phyloP scores from a whole-genome alignment of 2,329 filamentous ascomycete genomes.

The Paramyrothecium sp. region DNA sequence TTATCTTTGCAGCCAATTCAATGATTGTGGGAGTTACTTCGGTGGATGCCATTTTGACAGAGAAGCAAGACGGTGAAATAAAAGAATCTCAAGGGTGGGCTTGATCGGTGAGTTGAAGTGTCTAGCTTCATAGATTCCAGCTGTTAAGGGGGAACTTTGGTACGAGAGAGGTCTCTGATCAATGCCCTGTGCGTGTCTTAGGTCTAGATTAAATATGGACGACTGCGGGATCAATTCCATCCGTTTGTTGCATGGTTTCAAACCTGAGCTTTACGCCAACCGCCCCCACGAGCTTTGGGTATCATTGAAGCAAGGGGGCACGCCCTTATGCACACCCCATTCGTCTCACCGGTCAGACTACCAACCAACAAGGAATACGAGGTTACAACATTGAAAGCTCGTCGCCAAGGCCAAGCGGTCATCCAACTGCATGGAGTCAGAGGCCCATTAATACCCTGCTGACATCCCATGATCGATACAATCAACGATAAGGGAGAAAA shows the following conservation, averaged over 20 bases:
- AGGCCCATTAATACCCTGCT: too few relatives aligned
- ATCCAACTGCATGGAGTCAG: neutral
- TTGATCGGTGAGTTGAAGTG: neutral
- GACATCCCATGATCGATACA: neutral
- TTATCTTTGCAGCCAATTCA: neutral
- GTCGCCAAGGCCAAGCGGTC: neutral
- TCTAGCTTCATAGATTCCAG: neutral
- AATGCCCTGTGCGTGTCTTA: neutral
- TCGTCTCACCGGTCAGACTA: neutral
- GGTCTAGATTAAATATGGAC: neutral
- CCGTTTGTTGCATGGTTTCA: neutral
- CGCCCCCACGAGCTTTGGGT: neutral
- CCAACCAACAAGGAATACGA: neutral
- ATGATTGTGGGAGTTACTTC: neutral
- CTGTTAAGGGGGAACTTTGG: neutral
- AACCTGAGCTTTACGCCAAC: neutral
- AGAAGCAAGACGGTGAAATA: neutral
- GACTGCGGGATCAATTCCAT: neutral
- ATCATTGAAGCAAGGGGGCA: neutral
- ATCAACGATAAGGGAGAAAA: neutral
- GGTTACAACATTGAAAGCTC: neutral
- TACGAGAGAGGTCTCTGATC: neutral
- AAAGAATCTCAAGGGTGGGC: neutral
- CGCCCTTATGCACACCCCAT: neutral
- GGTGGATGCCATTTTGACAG: neutral